Evolutionary conservation across 345 rosid genomes (phyloP).

Genomic region (Atalantia buxifolia): DNA sequence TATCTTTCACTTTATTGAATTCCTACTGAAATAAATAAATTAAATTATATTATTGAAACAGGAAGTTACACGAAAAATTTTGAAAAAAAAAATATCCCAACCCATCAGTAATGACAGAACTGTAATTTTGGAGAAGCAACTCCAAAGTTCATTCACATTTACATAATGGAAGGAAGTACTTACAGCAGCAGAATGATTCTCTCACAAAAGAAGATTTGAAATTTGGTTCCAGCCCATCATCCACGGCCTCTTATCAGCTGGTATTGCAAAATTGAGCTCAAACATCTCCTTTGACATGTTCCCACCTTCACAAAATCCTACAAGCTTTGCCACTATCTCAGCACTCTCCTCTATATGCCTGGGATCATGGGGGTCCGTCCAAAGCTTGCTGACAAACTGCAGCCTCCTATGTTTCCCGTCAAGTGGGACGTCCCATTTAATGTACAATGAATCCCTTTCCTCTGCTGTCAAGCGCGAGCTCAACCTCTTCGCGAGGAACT

Average conservation of each 20-base stretch:
- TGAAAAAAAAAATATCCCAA: background rate
- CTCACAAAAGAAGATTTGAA: conserved; percentile 74
- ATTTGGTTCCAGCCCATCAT: conserved; percentile 89
- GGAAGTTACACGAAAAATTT: conserved; percentile 17
- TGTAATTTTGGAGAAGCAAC: conserved; percentile 24
- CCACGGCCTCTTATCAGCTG: conserved; percentile 89
- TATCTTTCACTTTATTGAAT: no score
- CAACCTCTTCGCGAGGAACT: conserved; percentile 88
- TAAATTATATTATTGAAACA: conserved; percentile 16
- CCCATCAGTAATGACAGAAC: conserved; percentile 7
- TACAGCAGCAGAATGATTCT: conserved; percentile 18
- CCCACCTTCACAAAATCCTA: conserved; percentile 84
- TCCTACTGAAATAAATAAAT: background rate
- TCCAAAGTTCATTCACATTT: conserved; percentile 40
- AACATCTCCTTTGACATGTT: conserved; percentile 97
- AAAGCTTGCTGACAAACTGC: conserved; percentile 88
- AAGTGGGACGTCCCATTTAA: conserved; percentile 88
- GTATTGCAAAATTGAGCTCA: conserved; percentile 90
- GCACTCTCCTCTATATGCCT: conserved; percentile 91
- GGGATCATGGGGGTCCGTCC: conserved; percentile 91
- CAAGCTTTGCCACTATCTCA: conserved; percentile 90
- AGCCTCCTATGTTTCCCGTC: conserved; percentile 97
- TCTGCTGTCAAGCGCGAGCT: conserved; percentile 63
- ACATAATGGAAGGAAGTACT: conserved; percentile 24
- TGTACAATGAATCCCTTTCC: conserved; percentile 79